These are phyloP conservation scores for Kazachstania martiniae DNA, from an alignment of 805 yeast species.

Conservation along the genomic window DNA sequence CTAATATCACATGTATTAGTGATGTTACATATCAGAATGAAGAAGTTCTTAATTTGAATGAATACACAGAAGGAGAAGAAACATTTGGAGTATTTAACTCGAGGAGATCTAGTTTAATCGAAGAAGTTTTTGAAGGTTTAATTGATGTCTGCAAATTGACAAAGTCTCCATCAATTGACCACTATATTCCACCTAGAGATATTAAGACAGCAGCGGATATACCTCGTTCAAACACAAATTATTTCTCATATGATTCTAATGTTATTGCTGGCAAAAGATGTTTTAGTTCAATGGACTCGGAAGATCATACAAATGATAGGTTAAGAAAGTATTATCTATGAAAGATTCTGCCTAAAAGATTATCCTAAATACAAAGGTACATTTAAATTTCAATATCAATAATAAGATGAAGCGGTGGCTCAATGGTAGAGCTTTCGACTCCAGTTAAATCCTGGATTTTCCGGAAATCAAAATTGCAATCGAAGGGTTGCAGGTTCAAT, in stretches of 20 bases:
- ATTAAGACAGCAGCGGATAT: too few relatives aligned
- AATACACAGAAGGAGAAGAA: neutral
- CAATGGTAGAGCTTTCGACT: conserved; percentile 63
- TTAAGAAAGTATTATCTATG: too few relatives aligned
- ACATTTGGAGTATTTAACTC: conserved; percentile 1
- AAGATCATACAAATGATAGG: too few relatives aligned
- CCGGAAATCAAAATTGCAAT: conserved; percentile 28
- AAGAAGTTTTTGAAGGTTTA: conserved; percentile 2
- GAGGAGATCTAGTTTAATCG: conserved; percentile 1
- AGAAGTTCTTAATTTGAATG: neutral
- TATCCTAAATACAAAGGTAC: too few relatives aligned
- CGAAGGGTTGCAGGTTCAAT: conserved; percentile 70
- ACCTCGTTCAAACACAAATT: too few relatives aligned
- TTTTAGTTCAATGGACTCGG: too few relatives aligned
- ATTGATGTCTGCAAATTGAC: neutral
- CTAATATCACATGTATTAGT: neutral
- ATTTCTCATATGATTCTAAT: too few relatives aligned
- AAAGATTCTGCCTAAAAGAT: too few relatives aligned
- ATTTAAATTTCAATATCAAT: too few relatives aligned
- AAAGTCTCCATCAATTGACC: too few relatives aligned
- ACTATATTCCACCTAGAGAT: too few relatives aligned
- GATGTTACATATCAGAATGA: neutral
- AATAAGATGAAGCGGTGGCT: conserved; percentile 57
- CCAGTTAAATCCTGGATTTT: conserved; percentile 32
- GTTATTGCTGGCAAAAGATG: too few relatives aligned